Percentiles rank a stretch among this genome's conserved stretches.
Evolutionary conservation across 2,329 filamentous ascomycete species (phyloP).

Genomic region (Tolypocladium sp.): DNA sequence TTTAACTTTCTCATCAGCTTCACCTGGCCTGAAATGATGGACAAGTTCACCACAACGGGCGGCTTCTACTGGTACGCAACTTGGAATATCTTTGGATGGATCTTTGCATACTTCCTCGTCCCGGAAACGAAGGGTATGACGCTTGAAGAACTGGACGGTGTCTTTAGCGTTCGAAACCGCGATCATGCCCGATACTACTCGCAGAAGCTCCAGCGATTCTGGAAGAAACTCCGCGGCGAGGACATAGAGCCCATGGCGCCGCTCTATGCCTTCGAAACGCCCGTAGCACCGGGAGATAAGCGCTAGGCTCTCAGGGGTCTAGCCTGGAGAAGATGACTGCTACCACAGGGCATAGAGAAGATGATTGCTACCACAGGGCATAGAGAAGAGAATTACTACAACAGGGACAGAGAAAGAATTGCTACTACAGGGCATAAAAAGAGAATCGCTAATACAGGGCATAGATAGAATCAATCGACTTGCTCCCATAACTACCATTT

Average conservation of each 20-base stretch:
- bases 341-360: not conserved
- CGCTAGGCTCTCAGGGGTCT: not conserved
- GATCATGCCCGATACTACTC: slow-evolving; percentile 21
- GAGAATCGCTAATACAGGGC: no score
- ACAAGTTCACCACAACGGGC: slow-evolving; percentile 18
- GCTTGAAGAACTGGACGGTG: slow-evolving; percentile 22
- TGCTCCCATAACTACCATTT: not conserved
- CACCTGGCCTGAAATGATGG: slow-evolving; percentile 18
- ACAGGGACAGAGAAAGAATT: not conserved
- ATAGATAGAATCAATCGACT: not conserved
- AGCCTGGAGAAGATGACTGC: not conserved
- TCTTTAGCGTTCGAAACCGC: slow-evolving; percentile 20
- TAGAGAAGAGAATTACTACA: not conserved
- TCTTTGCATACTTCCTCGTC: slow-evolving; percentile 22
- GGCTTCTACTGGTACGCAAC: slow-evolving; percentile 29
- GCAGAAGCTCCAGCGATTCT: slow-evolving; percentile 21
- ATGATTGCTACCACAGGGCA: not conserved
- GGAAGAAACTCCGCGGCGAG: slow-evolving; percentile 16
- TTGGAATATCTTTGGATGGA: slow-evolving; percentile 24
- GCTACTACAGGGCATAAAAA: not conserved
- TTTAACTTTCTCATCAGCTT: slow-evolving; percentile 30
- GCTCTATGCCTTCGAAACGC: slow-evolving; percentile 11
- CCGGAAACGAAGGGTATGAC: slow-evolving; percentile 26
- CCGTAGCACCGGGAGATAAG: not conserved
- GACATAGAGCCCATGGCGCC: slow-evolving; percentile 20